phyloP scores from a whole-genome alignment of 805 yeast genomes.

The Starmerella vitae region DNA sequence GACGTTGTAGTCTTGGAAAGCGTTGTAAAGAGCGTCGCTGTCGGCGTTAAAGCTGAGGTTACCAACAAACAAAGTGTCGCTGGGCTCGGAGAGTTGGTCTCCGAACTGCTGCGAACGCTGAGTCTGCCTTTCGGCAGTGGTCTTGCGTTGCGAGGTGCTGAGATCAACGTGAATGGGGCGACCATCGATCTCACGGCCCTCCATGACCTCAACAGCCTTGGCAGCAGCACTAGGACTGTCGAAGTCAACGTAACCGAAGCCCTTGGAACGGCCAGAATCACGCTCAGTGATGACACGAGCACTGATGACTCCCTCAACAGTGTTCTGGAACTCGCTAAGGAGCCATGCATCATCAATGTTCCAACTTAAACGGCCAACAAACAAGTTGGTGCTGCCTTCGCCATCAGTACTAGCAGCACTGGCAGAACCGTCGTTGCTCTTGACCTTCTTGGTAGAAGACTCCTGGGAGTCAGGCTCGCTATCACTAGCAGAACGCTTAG shows the following conservation, averaged over 20 bases:
- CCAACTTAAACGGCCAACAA: conserved; percentile 97
- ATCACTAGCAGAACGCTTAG: conserved; percentile 19
- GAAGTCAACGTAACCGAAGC: conserved; percentile 90
- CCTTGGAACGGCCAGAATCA: conserved; percentile 84
- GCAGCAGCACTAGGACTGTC: conserved; percentile 64
- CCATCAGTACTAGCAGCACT: conserved; percentile 26
- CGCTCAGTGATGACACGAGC: conserved; percentile 94
- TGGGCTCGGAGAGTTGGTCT: conserved; percentile 80
- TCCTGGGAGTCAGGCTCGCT: conserved; percentile 28
- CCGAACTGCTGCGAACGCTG: conserved; percentile 86
- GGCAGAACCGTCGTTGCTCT: conserved; percentile 21
- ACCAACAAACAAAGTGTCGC: conserved; percentile 92
- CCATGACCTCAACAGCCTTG: conserved; percentile 69
- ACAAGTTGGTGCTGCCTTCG: conserved; percentile 70
- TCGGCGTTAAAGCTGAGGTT: conserved; percentile 84
- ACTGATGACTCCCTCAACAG: conserved; percentile 58
- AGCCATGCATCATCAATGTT: conserved; percentile 92
- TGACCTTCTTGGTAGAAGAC: conserved; percentile 33
- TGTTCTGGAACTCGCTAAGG: conserved; percentile 64
- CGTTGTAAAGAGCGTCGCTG: conserved; percentile 61
- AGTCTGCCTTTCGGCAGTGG: conserved; percentile 37
- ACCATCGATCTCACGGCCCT: conserved; percentile 93
- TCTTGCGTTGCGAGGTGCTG: conserved; percentile 62
- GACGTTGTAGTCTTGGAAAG: conserved; percentile 60
- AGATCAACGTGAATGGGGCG: conserved; percentile 89